Conservation (phyloP, 768 basidiomycete genomes). For the Pleurotus sapidus region DNA sequence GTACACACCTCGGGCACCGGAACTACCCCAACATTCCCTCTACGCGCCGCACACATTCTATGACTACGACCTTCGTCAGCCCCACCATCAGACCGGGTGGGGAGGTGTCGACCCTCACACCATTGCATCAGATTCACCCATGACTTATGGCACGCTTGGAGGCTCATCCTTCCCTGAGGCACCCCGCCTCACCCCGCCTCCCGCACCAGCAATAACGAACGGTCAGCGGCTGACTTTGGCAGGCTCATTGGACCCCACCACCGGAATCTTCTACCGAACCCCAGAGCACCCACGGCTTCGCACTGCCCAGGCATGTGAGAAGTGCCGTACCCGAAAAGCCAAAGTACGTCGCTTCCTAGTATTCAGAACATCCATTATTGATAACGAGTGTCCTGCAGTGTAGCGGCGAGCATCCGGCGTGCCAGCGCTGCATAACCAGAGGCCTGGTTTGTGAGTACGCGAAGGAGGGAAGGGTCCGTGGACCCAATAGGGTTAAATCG, state of each 20-base stretch:
- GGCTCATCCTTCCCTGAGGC: slow-evolving; percentile 2
- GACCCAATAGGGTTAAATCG: slow-evolving; percentile 55
- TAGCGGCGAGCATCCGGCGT: slow-evolving; percentile 67
- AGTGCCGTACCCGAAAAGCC: slow-evolving; percentile 69
- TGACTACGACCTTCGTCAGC: neutral
- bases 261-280: slow-evolving; percentile 64
- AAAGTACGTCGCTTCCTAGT: slow-evolving; percentile 47
- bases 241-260: slow-evolving; percentile 60
- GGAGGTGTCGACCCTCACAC: neutral
- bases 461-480: slow-evolving; percentile 60
- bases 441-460: slow-evolving; percentile 66
- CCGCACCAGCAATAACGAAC: neutral
- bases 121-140: neutral
- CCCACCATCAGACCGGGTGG: neutral
- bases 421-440: slow-evolving; percentile 59
- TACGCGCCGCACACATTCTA: neutral
- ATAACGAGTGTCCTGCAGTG: slow-evolving; percentile 39
- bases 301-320: slow-evolving; percentile 75
- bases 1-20: neutral
- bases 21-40: neutral
- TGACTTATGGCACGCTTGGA: neutral
- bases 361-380: neutral
- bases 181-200: slow-evolving; percentile 3
- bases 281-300: slow-evolving; percentile 64
- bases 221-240: slow-evolving; percentile 34